phyloP scores from a whole-genome alignment of 2,329 filamentous ascomycete genomes.

The Calonectria hongkongensis region DNA sequence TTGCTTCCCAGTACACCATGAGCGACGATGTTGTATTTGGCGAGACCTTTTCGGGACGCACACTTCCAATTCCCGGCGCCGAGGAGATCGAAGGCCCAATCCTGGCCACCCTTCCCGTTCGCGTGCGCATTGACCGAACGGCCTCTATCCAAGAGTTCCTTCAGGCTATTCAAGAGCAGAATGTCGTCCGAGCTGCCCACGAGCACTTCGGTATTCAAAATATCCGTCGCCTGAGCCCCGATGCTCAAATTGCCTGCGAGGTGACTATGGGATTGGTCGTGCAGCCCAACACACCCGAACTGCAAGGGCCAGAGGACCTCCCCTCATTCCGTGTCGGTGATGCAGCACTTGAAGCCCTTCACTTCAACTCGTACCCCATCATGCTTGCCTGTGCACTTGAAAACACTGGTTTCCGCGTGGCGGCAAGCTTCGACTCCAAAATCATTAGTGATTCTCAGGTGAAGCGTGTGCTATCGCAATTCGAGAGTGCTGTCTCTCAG shows the following conservation, averaged over 20 bases:
- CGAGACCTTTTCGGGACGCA: conserved; percentile 56
- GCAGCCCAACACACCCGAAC: conserved; percentile 64
- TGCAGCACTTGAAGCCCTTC: conserved; percentile 74
- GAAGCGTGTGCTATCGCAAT: conserved; percentile 70
- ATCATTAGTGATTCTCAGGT: conserved; percentile 71
- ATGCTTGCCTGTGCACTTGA: conserved; percentile 78
- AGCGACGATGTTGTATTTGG: conserved; percentile 57
- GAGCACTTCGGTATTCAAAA: conserved; percentile 60
- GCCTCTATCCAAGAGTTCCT: conserved; percentile 50
- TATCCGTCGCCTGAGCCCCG: conserved; percentile 64
- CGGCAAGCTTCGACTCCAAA: conserved; percentile 78
- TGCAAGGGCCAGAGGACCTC: conserved; percentile 50
- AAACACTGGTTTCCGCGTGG: conserved; percentile 71
- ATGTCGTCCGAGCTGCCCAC: conserved; percentile 51
- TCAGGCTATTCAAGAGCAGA: conserved; percentile 54
- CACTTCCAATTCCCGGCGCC: conserved; percentile 53
- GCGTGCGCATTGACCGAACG: conserved; percentile 51
- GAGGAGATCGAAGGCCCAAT: conserved; percentile 57
- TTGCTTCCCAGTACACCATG: conserved; percentile 53
- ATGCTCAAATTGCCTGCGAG: conserved; percentile 72
- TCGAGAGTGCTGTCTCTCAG: conserved; percentile 69
- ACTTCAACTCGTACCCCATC: conserved; percentile 75
- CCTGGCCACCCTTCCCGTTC: conserved; percentile 53
- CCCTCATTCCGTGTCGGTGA: conserved; percentile 70
- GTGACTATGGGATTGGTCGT: conserved; percentile 72